These are phyloP conservation scores for Plasmodium adleri DNA, from an alignment of 169 alveolate species.

Conservation along the genomic window DNA sequence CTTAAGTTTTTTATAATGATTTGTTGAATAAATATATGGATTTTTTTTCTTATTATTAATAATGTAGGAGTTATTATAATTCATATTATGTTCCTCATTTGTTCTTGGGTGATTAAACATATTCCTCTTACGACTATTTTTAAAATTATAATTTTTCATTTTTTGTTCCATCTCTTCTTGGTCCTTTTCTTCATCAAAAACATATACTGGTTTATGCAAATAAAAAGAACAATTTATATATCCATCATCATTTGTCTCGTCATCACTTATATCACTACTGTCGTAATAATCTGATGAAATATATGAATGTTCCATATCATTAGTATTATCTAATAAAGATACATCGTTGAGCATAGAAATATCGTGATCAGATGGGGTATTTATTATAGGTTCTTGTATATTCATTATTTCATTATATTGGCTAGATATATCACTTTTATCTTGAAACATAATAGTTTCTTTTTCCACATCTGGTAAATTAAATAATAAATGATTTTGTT, in stretches of 20 bases:
- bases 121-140: background rate
- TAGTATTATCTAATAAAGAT: background rate
- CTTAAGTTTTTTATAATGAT: slow-evolving; percentile 1
- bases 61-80: no score
- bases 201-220: slow-evolving; percentile 51
- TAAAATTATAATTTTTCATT: background rate
- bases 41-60: background rate
- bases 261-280: slow-evolving; percentile 16
- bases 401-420: background rate
- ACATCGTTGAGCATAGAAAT: background rate
- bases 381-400: background rate
- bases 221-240: slow-evolving; percentile 40
- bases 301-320: background rate
- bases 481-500: background rate
- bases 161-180: slow-evolving; percentile 9
- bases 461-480: background rate
- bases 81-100: background rate
- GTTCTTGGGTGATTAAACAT: background rate
- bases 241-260: background rate
- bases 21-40: background rate
- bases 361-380: background rate
- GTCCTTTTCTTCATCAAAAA: slow-evolving; percentile 31
- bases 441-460: background rate
- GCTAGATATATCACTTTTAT: background rate
- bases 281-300: slow-evolving; percentile 22